Conservation (phyloP, 129 eudicot species). For the Tagetes patula region DNA sequence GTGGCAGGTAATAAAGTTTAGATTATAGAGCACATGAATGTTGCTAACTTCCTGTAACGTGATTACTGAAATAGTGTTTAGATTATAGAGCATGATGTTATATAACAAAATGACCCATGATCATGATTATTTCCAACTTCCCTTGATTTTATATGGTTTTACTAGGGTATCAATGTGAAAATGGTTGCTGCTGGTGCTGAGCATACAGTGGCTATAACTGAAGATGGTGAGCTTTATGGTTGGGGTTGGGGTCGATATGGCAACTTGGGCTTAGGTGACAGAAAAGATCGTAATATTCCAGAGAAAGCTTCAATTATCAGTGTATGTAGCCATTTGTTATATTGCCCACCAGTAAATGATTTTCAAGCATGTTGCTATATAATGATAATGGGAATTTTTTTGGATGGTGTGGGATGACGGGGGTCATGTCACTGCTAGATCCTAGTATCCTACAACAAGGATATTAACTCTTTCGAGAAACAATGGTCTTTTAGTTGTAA, state of each 20-base stretch:
- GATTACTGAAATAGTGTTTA: neutral
- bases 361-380: slow-evolving; percentile 5
- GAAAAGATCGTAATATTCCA: slow-evolving; percentile 82
- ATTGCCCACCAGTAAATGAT: neutral
- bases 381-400: neutral
- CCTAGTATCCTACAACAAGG: slow-evolving; percentile 11
- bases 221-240: slow-evolving; percentile 89
- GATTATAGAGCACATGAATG: neutral
- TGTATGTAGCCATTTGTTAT: slow-evolving; percentile 42
- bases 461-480: slow-evolving; percentile 9
- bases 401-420: neutral
- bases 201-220: slow-evolving; percentile 95
- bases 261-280: slow-evolving; percentile 95
- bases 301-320: slow-evolving; percentile 61
- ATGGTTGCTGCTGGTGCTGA: slow-evolving; percentile 99
- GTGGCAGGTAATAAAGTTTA: neutral
- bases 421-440: neutral
- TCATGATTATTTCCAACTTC: slow-evolving; percentile 5
- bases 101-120: neutral
- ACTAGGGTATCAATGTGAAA: slow-evolving; percentile 79
- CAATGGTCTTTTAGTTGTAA: neutral
- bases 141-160: slow-evolving; percentile 24
- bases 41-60: neutral
- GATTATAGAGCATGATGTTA: neutral
- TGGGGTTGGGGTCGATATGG: slow-evolving; percentile 99